Percentiles rank a stretch among this genome's conserved stretches.
Conservation (phyloP, 108 stramenopile species). For the Cyclotella choctawhatcheeana region DNA sequence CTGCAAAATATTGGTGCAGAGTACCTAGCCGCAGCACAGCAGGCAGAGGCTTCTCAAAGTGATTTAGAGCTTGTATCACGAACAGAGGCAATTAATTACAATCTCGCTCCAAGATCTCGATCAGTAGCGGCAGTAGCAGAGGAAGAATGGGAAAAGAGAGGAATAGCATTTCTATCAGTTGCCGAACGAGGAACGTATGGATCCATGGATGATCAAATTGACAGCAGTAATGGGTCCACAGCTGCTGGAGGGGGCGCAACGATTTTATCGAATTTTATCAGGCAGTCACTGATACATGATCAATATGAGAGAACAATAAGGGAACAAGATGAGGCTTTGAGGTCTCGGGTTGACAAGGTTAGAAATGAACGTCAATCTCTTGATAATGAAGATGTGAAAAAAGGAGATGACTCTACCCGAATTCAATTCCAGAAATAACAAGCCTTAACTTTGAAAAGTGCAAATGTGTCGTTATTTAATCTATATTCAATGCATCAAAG, state of each 20-base stretch:
- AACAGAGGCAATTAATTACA: neutral
- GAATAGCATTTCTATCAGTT: slow-evolving; percentile 76
- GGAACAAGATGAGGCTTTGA: slow-evolving; percentile 70
- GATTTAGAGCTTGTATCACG: neutral
- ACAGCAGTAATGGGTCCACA: neutral
- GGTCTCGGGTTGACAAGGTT: slow-evolving; percentile 52
- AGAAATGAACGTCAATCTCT: slow-evolving; percentile 20
- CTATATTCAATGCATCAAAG: too few relatives aligned
- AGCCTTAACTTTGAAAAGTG: too few relatives aligned
- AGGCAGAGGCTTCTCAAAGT: slow-evolving; percentile 33
- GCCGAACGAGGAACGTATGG: slow-evolving; percentile 64
- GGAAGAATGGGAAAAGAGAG: slow-evolving; percentile 86
- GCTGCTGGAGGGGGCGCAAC: slow-evolving; percentile 59
- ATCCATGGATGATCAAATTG: neutral
- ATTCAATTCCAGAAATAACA: too few relatives aligned
- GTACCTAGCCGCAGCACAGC: slow-evolving; percentile 45
- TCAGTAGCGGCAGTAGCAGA: slow-evolving; percentile 78
- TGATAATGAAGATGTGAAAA: neutral
- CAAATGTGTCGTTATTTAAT: too few relatives aligned
- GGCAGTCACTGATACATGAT: slow-evolving; percentile 75
- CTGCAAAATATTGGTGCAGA: slow-evolving; percentile 30
- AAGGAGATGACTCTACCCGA: slow-evolving; percentile 7
- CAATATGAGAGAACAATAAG: slow-evolving; percentile 81
- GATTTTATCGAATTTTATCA: slow-evolving; percentile 64
- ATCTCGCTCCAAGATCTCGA: slow-evolving; percentile 58